Evolutionary conservation across 345 rosid genomes (phyloP), one percentile per base, ranked within the genome.

Genomic region (Anacardium occidentale): DNA sequence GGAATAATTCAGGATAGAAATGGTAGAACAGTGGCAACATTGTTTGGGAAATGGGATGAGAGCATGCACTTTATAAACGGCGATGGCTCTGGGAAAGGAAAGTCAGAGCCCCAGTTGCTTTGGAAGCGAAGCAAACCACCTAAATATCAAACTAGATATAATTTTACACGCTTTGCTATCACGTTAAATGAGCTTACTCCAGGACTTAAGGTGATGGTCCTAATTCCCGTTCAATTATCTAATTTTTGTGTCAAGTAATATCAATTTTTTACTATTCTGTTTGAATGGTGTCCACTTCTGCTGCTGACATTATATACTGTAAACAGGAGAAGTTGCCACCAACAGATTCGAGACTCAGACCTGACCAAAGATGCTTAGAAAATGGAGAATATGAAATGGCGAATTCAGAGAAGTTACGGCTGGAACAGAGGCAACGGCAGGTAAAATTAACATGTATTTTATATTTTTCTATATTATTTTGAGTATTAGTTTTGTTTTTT

Each of bases 11-110:
- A 80, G 70, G 86, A 83, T 65, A 80, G 66, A 24, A 78, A 53
- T 21, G 84, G 82, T 3, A 78, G 76, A 68, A 78, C 78, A 6
- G 84, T 78, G 48, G 86, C 86, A 21, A 80, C 77, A 6, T 34
- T 83, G 62, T 70, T 78, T 58, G 86, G 84, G 14, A 83, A 83
- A 68, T 83, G 86, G 86, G 82, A 83, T 50, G 84, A 83, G 58
- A 78, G 80, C 75, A 80, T 83, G 47, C 77, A 81, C 34, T 83
- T 73, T 59, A 37, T 80, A 32, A 24, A 26, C 25, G 78, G 76
- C 2, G 74, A 80, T 37, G 69, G 55, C 15, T 56, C 66, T 22
- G 71, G 55, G 20, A 70, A 80, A 73, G 75, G 66, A 66, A 79
- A 75, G 8, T 52, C 69, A 44, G 81, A 73, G 9, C 54, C 83